Evolutionary conservation across 2,329 filamentous ascomycete species (phyloP), one percentile per base, ranked within the genome.

Genomic region (Trichoderma endophyticum): DNA sequence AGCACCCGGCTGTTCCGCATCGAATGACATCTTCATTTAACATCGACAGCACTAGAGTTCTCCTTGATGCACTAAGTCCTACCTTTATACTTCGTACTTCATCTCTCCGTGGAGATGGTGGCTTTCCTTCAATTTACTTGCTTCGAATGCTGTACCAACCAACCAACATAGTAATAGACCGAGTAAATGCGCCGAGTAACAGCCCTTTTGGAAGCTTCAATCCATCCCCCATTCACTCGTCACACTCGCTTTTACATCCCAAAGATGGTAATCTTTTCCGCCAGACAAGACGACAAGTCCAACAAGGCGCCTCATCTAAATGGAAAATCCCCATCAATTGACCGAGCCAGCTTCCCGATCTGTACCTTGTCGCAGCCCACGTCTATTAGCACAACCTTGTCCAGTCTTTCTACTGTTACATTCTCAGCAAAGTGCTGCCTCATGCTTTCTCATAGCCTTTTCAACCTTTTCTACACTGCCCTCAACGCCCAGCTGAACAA

Each of bases 291-390:
- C 12, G 4, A n/a, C 7, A 15, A 43, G 15, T 2, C 36, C 34
- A 32, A 32, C 54, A 59, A 48, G 24, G 18, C 65, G 54, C 65
- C 34, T 43, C 65, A 68, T 59, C 6, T 68, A 59, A 48, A 68
- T 68, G 32, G 34, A 36, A 36, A 34, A 67, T 24, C 34, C 65
- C 65, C 51, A 60, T 69, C 66, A 54, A 66, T 56, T 56, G 63
- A 30, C 63, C 63, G 63, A 34, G n/a, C 48, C 43, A 61, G 30
- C 66, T 69, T 61, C 66, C 56, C 56, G 36, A 69, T 69, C 39
- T 9, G 56, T 60, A 60, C 24, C 65, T 51, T 60, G 65, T 69
- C 65, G n/a, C 56, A 51, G 56, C 56, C 65, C 36, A n/a, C 18
- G 18, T 34, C 57, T 28, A 34, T 2, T 14, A 14, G 26, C 18